phyloP scores from a whole-genome alignment of 768 basidiomycete genomes.

The Suillus clintonianus region DNA sequence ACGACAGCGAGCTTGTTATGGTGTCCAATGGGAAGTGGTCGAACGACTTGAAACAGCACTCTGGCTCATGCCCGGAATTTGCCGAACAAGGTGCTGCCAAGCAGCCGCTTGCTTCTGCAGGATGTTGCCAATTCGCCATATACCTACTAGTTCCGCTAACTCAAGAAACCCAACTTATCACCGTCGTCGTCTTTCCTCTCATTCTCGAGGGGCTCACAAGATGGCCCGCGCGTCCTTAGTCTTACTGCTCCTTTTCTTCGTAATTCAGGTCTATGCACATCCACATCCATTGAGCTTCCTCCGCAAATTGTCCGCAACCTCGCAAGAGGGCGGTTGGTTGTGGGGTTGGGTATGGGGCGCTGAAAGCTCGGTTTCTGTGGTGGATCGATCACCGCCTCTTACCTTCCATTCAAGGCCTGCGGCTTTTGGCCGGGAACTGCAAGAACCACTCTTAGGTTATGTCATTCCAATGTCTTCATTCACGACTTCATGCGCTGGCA shows the following conservation, averaged over 20 bases:
- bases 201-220: slow-evolving; percentile 8
- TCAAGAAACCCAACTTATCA: background rate
- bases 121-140: background rate
- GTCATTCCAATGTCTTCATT: slow-evolving; percentile 72
- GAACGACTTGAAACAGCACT: background rate
- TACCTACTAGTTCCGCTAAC: slow-evolving; percentile 1
- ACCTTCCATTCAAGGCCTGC: slow-evolving; percentile 73
- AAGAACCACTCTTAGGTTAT: slow-evolving; percentile 68
- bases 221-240: slow-evolving; percentile 16
- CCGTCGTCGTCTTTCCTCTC: background rate
- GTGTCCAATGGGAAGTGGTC: background rate
- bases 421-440: slow-evolving; percentile 74
- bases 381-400: slow-evolving; percentile 72
- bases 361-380: slow-evolving; percentile 71
- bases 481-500: slow-evolving; percentile 49
- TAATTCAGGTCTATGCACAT: slow-evolving; percentile 8
- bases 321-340: slow-evolving; percentile 50
- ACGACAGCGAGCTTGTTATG: background rate
- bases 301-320: slow-evolving; percentile 40
- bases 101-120: slow-evolving; percentile 8
- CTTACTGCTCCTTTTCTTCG: slow-evolving; percentile 8
- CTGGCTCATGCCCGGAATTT: slow-evolving; percentile 3
- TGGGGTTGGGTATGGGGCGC: slow-evolving; percentile 73
- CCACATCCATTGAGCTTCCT: slow-evolving; percentile 21
- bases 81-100: slow-evolving; percentile 18